phyloP scores from a whole-genome alignment of 805 yeast species.

The Blastobotrys parvus region DNA sequence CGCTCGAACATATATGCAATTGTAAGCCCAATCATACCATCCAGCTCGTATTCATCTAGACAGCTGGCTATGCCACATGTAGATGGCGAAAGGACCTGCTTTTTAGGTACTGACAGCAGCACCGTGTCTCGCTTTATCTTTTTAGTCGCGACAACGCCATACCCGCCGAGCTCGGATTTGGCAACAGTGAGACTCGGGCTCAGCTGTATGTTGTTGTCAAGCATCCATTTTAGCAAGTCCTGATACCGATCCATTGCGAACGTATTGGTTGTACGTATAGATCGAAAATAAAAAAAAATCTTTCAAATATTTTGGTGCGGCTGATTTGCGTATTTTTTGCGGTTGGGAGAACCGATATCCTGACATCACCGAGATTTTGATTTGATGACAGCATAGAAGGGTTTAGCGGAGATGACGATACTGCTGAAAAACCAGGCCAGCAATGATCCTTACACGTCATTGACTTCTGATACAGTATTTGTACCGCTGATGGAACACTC shows the following conservation, averaged over 20 bases:
- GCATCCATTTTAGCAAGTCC: slow-evolving; percentile 45
- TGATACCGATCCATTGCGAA: slow-evolving; percentile 9
- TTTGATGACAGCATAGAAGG: too few species aligned
- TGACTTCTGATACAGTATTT: slow-evolving; percentile 42
- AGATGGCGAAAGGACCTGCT: slow-evolving; percentile 25
- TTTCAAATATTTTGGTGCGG: slow-evolving; percentile 23
- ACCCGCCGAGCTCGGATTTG: slow-evolving; percentile 50
- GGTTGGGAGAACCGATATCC: background rate
- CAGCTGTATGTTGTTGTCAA: slow-evolving; percentile 45
- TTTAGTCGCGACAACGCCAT: slow-evolving; percentile 59
- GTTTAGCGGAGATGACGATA: slow-evolving; percentile 29
- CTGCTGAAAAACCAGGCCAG: slow-evolving; percentile 69
- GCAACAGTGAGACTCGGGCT: slow-evolving; percentile 40
- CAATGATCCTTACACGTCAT: slow-evolving; percentile 52
- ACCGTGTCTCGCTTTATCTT: slow-evolving; percentile 32
- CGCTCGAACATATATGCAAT: slow-evolving; percentile 67
- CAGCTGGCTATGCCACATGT: slow-evolving; percentile 53
- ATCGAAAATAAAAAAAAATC: background rate
- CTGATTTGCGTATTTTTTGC: background rate
- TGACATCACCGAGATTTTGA: too few species aligned
- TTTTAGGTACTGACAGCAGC: slow-evolving; percentile 28
- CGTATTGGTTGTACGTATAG: background rate
- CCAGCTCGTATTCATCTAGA: slow-evolving; percentile 48
- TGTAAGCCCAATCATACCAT: slow-evolving; percentile 60
- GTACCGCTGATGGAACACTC: slow-evolving; percentile 69